Percentiles rank a stretch among this genome's conserved stretches.
These are phyloP conservation scores for Pseudogymnoascus sp. DNA, from an alignment of 2,329 filamentous ascomycete genomes.

Conservation along the genomic window DNA sequence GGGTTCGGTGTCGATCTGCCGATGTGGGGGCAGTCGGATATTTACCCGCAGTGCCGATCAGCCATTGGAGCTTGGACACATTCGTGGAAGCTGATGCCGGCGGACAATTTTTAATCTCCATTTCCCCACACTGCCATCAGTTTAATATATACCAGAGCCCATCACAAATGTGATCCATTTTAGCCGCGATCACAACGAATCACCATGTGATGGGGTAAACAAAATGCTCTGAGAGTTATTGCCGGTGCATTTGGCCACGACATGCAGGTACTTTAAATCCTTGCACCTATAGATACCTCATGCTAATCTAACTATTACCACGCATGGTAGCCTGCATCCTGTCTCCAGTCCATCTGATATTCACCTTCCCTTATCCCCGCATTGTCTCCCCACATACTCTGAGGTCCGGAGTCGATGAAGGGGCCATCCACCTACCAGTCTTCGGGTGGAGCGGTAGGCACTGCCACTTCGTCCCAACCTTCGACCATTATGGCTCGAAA, in stretches of 20 bases:
- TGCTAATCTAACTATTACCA: not conserved
- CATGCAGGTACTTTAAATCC: slow-evolving; percentile 2
- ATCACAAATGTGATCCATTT: not conserved
- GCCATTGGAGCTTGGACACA: not conserved
- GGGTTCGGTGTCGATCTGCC: not conserved
- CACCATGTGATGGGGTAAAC: slow-evolving; percentile 2
- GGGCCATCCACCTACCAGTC: not conserved
- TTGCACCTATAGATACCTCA: not conserved
- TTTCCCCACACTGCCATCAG: not conserved
- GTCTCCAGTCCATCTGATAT: not conserved
- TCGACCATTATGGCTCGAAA: not conserved
- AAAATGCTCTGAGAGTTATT: not conserved
- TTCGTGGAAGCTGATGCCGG: not conserved
- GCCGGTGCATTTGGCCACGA: not conserved
- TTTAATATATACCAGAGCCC: not conserved
- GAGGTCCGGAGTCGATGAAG: not conserved
- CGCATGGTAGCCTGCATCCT: not conserved
- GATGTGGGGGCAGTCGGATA: not conserved
- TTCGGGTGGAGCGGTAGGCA: not conserved
- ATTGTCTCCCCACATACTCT: not conserved
- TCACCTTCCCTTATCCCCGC: not conserved
- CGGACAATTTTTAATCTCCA: not conserved
- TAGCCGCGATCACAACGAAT: not conserved
- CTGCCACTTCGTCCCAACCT: not conserved
- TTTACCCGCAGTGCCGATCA: slow-evolving; percentile 7